Evolutionary conservation across 75 land plant genomes (phyloP).

Genomic region (Picea sitchensis): DNA sequence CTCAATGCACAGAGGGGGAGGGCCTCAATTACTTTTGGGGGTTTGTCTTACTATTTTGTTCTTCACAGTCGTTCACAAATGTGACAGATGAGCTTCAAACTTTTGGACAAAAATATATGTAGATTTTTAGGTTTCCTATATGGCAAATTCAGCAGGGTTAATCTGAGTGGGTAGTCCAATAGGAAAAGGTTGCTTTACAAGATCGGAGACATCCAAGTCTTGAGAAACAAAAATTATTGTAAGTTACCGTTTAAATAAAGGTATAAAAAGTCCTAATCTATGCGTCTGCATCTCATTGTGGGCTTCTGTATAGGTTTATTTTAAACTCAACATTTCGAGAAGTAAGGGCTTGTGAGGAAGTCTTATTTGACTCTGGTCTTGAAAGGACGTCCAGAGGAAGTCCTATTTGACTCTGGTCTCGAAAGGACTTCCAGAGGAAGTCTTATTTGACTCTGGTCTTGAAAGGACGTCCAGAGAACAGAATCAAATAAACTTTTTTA

Average conservation of each 20-base stretch:
- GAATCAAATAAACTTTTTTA: too few relatives aligned
- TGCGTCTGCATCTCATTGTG: neutral
- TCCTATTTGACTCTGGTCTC: too few relatives aligned
- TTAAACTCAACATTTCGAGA: neutral
- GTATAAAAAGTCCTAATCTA: neutral
- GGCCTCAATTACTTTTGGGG: neutral
- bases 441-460: too few relatives aligned
- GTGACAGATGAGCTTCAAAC: neutral
- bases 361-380: too few relatives aligned
- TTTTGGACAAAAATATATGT: neutral
- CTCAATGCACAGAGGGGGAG: neutral
- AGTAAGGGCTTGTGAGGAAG: too few relatives aligned
- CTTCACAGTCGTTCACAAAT: neutral
- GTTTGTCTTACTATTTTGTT: neutral
- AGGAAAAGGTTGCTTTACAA: neutral
- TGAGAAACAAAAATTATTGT: neutral
- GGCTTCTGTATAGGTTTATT: neutral
- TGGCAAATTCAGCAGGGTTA: neutral
- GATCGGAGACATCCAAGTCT: neutral
- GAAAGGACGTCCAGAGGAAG: too few relatives aligned
- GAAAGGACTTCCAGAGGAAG: too few relatives aligned
- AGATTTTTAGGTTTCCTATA: neutral
- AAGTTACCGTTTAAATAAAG: neutral
- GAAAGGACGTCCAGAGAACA: too few relatives aligned
- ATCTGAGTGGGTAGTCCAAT: neutral